phyloP scores from a whole-genome alignment of 768 basidiomycete species.

The Inosperma sp. region DNA sequence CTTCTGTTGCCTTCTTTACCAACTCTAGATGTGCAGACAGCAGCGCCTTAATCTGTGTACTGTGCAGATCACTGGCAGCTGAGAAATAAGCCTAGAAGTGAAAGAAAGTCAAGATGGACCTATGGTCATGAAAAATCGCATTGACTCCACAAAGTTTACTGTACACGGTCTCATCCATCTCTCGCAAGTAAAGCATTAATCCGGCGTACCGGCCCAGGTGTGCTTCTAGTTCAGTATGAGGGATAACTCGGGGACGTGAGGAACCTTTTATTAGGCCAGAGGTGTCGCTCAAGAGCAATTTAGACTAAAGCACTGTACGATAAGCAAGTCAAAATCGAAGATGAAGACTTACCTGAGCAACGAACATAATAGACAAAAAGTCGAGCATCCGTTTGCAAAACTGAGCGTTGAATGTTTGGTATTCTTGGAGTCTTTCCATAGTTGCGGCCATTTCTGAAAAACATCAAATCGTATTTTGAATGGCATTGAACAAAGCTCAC shows the following conservation, averaged over 20 bases:
- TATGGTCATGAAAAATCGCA: not conserved
- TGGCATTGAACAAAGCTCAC: conserved; percentile 36
- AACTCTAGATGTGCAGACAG: conserved; percentile 52
- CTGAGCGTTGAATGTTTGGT: conserved; percentile 82
- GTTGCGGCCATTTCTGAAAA: conserved; percentile 89
- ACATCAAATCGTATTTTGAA: not conserved
- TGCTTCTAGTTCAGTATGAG: conserved; percentile 72
- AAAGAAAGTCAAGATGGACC: conserved; percentile 5
- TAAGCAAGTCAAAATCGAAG: conserved; percentile 1
- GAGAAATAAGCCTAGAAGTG: conserved; percentile 88
- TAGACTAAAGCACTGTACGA: conserved; percentile 42
- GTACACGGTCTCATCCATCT: conserved; percentile 91
- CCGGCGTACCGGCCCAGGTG: conserved; percentile 88
- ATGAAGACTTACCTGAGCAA: conserved; percentile 62
- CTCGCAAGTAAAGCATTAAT: conserved; percentile 86
- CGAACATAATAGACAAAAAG: conserved; percentile 88
- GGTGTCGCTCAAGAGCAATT: conserved; percentile 60
- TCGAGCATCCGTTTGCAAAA: conserved; percentile 92
- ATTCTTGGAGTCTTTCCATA: conserved; percentile 89
- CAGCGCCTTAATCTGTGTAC: conserved; percentile 71
- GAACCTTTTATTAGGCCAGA: conserved; percentile 49
- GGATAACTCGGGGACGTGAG: conserved; percentile 45
- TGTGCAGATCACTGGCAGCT: conserved; percentile 76
- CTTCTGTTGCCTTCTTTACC: conserved; percentile 65
- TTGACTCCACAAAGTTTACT: conserved; percentile 85